A percentile compares a stretch with the other conserved stretches of the same genome.
Evolutionary conservation across 106 monocot genomes (phyloP).

Genomic region (Acanthochlamys bracteata): DNA sequence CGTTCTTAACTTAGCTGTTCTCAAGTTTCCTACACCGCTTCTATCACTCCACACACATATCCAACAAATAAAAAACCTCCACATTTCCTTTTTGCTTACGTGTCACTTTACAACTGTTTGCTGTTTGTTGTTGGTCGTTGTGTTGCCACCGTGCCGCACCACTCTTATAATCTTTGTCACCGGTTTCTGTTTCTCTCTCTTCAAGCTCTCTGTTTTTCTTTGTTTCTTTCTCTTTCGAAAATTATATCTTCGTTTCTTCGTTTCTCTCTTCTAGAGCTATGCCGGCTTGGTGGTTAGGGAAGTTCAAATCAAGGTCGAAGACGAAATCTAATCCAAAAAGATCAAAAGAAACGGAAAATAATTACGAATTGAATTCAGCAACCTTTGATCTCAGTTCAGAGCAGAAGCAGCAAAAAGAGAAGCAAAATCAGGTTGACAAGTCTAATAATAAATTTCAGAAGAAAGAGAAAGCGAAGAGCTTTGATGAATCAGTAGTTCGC

Average conservation of each 20-base stretch:
- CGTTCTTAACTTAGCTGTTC: not conserved
- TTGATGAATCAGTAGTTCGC: slow-evolving; percentile 13
- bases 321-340: not conserved
- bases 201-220: not conserved
- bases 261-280: slow-evolving; percentile 5
- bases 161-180: not conserved
- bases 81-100: too few species aligned
- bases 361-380: not conserved
- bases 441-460: not conserved
- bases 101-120: too few species aligned
- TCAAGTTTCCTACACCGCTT: not conserved
- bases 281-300: slow-evolving; percentile 11
- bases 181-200: not conserved
- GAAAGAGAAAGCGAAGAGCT: slow-evolving; percentile 30
- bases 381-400: not conserved
- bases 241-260: not conserved
- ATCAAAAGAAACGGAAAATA: not conserved
- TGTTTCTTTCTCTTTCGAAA: slow-evolving; percentile 1
- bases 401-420: not conserved
- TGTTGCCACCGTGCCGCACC: not conserved
- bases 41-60: not conserved
- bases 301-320: slow-evolving; percentile 3
- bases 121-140: not conserved
- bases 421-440: too few species aligned
- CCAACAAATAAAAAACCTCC: not conserved